phyloP scores from a whole-genome alignment of 306 rosid species.

The Argentina anserina region DNA sequence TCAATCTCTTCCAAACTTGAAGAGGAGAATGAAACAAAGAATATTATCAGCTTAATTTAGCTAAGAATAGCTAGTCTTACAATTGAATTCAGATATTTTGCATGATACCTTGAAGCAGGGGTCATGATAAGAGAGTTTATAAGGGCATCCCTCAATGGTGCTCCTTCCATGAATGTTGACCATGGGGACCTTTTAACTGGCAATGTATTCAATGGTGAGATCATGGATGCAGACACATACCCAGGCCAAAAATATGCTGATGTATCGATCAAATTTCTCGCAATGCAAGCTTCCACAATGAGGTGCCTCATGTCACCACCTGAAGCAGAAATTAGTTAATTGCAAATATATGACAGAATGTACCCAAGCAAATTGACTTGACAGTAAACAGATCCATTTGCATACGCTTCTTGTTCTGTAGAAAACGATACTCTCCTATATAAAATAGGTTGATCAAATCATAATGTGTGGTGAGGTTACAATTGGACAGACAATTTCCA shows the following conservation, averaged over 20 bases:
- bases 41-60: not conserved
- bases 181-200: slow-evolving; percentile 60
- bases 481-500: slow-evolving; percentile 13
- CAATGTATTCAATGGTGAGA: slow-evolving; percentile 40
- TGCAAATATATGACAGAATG: slow-evolving; percentile 21
- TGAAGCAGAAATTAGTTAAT: slow-evolving; percentile 31
- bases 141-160: slow-evolving; percentile 50
- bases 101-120: slow-evolving; percentile 66
- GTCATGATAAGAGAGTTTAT: slow-evolving; percentile 48
- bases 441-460: not conserved
- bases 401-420: not conserved
- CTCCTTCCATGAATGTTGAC: slow-evolving; percentile 68
- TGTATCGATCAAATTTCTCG: slow-evolving; percentile 62
- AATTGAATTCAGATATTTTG: slow-evolving; percentile 12
- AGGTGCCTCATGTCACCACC: slow-evolving; percentile 83
- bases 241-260: slow-evolving; percentile 73
- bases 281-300: slow-evolving; percentile 77
- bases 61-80: slow-evolving; percentile 21
- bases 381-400: not conserved
- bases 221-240: slow-evolving; percentile 47
- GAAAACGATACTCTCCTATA: not conserved
- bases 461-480: slow-evolving; percentile 13
- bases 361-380: not conserved
- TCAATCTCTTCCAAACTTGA: slow-evolving; percentile 68
- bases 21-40: slow-evolving; percentile 30